Evolutionary conservation across 805 yeast genomes (phyloP), one percentile per base, ranked within the genome.

Genomic region (Suhomyces kilbournensis): DNA sequence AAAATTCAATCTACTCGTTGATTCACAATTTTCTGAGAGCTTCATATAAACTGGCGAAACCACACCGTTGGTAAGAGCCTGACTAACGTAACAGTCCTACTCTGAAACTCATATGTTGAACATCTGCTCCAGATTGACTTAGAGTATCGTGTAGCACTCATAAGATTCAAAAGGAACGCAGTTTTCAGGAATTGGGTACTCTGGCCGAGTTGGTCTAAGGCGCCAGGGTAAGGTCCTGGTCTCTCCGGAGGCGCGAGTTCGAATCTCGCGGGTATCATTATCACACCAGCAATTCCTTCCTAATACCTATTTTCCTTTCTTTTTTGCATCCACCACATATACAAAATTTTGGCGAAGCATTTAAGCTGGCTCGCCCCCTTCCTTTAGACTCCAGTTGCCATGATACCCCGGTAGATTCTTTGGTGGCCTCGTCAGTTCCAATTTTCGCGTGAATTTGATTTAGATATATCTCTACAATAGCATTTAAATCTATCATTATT

Each of bases 181-280:
- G 17, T 38, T 38, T 38, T 38, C 45, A 39, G 68, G 70, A 65
- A 67, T 66, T 67, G 70, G 74, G 72, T 66, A 69, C 71, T 68
- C 71, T 69, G 74, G 74, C 72, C 73, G 74, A 69, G 74, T 67
- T 64, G 74, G 74, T 69, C 72, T 69, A 69, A 69, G 73, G 72
- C 74, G 74, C 71, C 74, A 69, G 74, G 74, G 74, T 69, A 69
- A 69, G 74, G 74, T 69, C 74, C 74, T 69, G 74, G 71, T 70
- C 74, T 70, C 74, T 67, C 66, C 72, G 72, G 74, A 69, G 74
- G 74, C 74, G 70, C 73, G 74, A 68, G 74, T 70, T 70, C 74
- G 72, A 70, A 70, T 68, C 74, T 68, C 74, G 73, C 70, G 71
- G 72, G 71, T 68, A 66, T 68, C 73, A 48, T n/a, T 46, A 62